phyloP scores from a whole-genome alignment of 768 basidiomycete species.

The Cyclocybe cylindracea region DNA sequence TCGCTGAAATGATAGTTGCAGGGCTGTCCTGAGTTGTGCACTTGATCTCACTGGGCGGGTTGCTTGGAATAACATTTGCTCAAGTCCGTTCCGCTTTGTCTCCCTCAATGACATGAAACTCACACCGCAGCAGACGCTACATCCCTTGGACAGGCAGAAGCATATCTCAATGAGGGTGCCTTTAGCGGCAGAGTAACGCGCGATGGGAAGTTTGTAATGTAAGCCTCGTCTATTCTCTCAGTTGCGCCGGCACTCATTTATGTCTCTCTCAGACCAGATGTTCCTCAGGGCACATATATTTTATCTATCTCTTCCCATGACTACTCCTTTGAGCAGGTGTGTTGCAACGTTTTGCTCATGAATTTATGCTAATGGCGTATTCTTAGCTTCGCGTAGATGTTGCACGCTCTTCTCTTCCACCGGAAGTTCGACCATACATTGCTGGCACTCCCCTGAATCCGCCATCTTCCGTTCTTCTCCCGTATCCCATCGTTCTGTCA shows the following conservation, averaged over 20 bases:
- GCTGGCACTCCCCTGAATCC: constrained; percentile 71
- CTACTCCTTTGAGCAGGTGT: constrained; percentile 70
- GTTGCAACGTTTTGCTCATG: constrained; percentile 7
- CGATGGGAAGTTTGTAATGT: constrained; percentile 72
- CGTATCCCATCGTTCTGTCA: constrained; percentile 60
- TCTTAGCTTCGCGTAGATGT: constrained; percentile 71
- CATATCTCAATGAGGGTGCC: constrained; percentile 60
- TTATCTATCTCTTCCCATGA: constrained; percentile 70
- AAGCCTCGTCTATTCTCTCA: constrained; percentile 20
- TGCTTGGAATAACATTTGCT: constrained; percentile 72
- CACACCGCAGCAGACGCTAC: constrained; percentile 25
- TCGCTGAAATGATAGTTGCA: constrained; percentile 2
- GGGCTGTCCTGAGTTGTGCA: constrained; percentile 36
- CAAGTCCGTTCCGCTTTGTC: constrained; percentile 39
- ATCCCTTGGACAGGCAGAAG: constrained; percentile 56
- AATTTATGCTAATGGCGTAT: background rate
- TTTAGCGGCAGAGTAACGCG: constrained; percentile 52
- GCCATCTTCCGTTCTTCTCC: constrained; percentile 50
- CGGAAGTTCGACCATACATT: constrained; percentile 60
- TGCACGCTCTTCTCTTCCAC: constrained; percentile 32
- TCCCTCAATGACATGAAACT: constrained; percentile 7
- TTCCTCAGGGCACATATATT: constrained; percentile 68
- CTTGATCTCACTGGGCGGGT: constrained; percentile 63
- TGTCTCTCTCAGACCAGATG: constrained; percentile 52
- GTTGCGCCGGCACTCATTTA: background rate